These are phyloP conservation scores for Xenosphaeropsis pyriputrescens DNA, from an alignment of 2,329 filamentous ascomycete genomes.

Conservation along the genomic window DNA sequence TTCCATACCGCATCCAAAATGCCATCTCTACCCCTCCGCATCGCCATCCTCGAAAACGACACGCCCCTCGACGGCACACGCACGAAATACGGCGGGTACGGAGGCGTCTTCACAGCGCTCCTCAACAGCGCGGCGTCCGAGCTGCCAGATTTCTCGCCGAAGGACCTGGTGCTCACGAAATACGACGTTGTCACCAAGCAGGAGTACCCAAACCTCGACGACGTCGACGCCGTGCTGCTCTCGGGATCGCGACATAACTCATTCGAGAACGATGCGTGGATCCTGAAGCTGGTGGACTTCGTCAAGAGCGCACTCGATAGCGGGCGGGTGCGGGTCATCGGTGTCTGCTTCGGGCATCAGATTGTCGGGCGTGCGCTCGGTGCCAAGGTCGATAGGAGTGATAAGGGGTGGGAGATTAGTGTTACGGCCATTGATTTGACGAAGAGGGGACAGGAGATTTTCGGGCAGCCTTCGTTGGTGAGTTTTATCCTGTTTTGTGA, in stretches of 20 bases:
- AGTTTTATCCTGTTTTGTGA: too few relatives aligned
- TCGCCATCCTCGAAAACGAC: constrained; percentile 84
- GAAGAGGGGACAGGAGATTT: constrained; percentile 54
- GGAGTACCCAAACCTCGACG: constrained; percentile 57
- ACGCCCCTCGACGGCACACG: constrained; percentile 51
- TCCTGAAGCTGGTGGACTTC: constrained; percentile 57
- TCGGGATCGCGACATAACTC: constrained; percentile 64
- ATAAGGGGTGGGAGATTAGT: constrained; percentile 67
- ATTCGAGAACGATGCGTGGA: constrained; percentile 65
- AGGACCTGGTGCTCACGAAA: constrained; percentile 40
- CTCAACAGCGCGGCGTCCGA: constrained; percentile 24
- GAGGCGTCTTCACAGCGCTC: constrained; percentile 50
- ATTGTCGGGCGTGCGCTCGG: constrained; percentile 64
- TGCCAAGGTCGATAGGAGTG: constrained; percentile 48
- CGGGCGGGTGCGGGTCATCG: constrained; percentile 53
- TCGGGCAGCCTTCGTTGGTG: constrained; percentile 47
- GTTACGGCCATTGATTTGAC: constrained; percentile 57
- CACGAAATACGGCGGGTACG: constrained; percentile 57
- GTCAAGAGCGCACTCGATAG: constrained; percentile 42
- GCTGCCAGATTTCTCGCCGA: constrained; percentile 27
- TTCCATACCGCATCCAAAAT: constrained; percentile 5
- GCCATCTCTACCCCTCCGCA: constrained; percentile 15
- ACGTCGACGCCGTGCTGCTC: constrained; percentile 71
- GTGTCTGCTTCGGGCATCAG: constrained; percentile 80
- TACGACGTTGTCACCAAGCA: constrained; percentile 58